Conservation (phyloP, 805 yeast species). For the Spathaspora boniae region DNA sequence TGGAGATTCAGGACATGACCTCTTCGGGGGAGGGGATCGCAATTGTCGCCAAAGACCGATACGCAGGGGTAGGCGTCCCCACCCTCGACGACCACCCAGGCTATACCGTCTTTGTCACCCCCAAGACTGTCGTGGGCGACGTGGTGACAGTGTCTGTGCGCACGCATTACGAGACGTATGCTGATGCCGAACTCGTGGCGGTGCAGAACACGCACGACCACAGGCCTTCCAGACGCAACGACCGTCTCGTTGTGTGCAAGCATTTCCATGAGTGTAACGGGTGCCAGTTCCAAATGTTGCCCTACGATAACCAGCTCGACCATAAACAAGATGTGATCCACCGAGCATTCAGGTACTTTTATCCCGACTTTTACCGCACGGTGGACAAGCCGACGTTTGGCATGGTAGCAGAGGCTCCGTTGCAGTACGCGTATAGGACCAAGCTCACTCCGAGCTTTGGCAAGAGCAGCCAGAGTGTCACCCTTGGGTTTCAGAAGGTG, state of each 20-base stretch:
- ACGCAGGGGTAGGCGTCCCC: conserved; percentile 13
- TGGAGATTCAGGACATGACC: conserved; percentile 25
- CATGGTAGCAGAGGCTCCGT: conserved; percentile 29
- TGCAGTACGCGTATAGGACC: conserved; percentile 36
- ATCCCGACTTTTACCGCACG: conserved; percentile 20
- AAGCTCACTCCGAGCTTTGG: conserved; percentile 40
- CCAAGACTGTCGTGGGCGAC: conserved; percentile 40
- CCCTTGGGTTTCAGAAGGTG: conserved; percentile 31
- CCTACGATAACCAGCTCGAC: conserved; percentile 34
- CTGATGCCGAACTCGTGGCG: conserved; percentile 26
- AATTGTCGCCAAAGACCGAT: conserved; percentile 20
- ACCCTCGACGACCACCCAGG: conserved; percentile 12
- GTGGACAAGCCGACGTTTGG: conserved; percentile 17
- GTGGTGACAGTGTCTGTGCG: conserved; percentile 24
- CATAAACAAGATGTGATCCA: conserved; percentile 27
- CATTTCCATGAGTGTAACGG: conserved; percentile 38
- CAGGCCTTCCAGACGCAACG: conserved; percentile 17
- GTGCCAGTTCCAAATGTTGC: conserved; percentile 41
- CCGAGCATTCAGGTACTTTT: conserved; percentile 33
- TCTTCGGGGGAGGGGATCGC: conserved; percentile 38
- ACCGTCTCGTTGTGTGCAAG: conserved; percentile 27
- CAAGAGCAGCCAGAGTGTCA: conserved; percentile 7
- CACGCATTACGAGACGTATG: conserved; percentile 27
- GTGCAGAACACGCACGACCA: conserved; percentile 13
- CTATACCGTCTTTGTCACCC: conserved; percentile 28